A percentile compares a stretch with the other conserved stretches of the same genome.
Evolutionary conservation across 1,284 basidiomycete species (phyloP).

Genomic region (Mrakiaceae sp.): DNA sequence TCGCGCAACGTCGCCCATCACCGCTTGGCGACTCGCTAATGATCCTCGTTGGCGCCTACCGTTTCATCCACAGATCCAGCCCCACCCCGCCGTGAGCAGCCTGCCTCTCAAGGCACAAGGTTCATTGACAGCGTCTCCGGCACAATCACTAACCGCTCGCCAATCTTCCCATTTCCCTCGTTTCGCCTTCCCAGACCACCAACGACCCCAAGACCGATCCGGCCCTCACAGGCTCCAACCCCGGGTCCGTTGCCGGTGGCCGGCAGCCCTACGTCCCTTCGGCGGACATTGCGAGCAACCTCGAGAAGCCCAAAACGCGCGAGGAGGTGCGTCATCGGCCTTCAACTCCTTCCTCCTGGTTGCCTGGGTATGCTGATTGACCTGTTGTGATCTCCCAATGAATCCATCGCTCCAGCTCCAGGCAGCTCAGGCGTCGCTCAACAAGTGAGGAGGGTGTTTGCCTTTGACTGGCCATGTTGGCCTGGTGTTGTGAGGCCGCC

Average conservation of each 20-base stretch:
- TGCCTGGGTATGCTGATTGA: background rate
- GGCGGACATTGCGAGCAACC: background rate
- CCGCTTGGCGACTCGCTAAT: too few species aligned
- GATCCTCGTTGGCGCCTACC: too few species aligned
- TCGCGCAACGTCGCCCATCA: too few species aligned
- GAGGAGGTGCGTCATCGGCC: conserved; percentile 10
- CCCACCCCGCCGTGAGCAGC: conserved; percentile 14
- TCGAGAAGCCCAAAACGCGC: conserved; percentile 14
- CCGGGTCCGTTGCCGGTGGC: background rate
- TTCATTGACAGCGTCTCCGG: background rate
- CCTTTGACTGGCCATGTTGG: too few species aligned
- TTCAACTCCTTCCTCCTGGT: background rate
- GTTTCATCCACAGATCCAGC: conserved; percentile 9
- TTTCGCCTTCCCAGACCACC: conserved; percentile 6
- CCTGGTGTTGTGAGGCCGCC: too few species aligned
- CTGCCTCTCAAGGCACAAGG: background rate
- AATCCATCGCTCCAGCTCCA: background rate
- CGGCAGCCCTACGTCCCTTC: conserved; percentile 12
- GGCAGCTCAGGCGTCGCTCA: conserved; percentile 4
- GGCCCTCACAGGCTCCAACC: background rate
- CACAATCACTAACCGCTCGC: background rate
- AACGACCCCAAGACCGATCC: conserved; percentile 16
- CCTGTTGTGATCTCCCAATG: background rate
- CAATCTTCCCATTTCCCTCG: background rate
- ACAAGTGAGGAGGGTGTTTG: background rate